Percentiles rank a stretch among this genome's conserved stretches.
phyloP scores from a whole-genome alignment of 208 protist species.

The Wallacemonas rigidus region DNA sequence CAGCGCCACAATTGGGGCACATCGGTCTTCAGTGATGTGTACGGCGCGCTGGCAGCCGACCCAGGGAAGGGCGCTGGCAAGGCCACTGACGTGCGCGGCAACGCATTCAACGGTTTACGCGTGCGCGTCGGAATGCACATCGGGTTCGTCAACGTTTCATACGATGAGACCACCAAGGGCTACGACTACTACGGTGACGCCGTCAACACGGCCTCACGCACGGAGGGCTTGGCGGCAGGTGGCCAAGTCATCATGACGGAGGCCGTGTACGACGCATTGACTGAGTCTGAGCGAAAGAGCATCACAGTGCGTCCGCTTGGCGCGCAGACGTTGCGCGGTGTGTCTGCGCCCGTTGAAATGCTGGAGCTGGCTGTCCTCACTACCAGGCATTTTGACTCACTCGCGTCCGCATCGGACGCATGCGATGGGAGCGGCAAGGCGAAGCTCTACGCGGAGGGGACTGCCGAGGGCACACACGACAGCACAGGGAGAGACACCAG shows the following conservation, averaged over 20 bases:
- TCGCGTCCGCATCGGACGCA: background rate
- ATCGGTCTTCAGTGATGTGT: conserved; percentile 38
- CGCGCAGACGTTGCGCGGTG: conserved; percentile 21
- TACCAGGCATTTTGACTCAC: conserved; percentile 8
- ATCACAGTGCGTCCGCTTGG: conserved; percentile 20
- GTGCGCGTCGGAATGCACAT: conserved; percentile 40
- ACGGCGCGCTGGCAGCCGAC: conserved; percentile 18
- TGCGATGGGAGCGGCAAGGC: background rate
- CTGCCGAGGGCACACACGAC: too few relatives aligned
- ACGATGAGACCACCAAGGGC: conserved; percentile 30
- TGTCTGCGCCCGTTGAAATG: conserved; percentile 20
- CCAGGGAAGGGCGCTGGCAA: background rate
- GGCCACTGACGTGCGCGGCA: conserved; percentile 17
- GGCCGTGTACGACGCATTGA: conserved; percentile 10
- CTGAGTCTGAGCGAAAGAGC: conserved; percentile 1
- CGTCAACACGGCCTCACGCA: conserved; percentile 69
- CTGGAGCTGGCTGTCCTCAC: conserved; percentile 18
- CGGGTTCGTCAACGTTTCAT: conserved; percentile 24
- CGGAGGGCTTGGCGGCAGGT: conserved; percentile 49
- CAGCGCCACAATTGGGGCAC: conserved; percentile 49
- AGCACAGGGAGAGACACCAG: background rate
- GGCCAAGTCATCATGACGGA: conserved; percentile 48
- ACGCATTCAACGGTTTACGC: conserved; percentile 21
- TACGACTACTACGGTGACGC: conserved; percentile 81
- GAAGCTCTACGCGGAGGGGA: too few relatives aligned